Evolutionary conservation across 179 eudicot species (phyloP).

Genomic region (Pouteria campechiana): DNA sequence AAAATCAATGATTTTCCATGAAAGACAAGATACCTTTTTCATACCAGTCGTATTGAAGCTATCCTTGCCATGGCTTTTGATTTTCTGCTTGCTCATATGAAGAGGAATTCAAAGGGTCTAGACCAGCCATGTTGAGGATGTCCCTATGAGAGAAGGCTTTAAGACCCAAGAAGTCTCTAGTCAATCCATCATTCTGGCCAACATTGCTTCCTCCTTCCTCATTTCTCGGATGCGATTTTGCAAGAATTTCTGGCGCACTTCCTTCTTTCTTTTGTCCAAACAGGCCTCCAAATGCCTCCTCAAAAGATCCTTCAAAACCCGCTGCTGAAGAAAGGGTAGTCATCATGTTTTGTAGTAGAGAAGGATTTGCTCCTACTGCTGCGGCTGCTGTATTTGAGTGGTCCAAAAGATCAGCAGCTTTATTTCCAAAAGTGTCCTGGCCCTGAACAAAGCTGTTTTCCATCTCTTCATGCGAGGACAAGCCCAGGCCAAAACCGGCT

Average conservation of each 20-base stretch:
- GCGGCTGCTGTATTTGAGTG: neutral
- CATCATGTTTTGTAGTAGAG: neutral
- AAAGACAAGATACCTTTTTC: no score
- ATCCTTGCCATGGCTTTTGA: conserved; percentile 44
- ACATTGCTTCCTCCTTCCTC: conserved; percentile 6
- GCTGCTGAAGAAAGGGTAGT: conserved; percentile 2
- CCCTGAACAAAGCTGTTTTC: conserved; percentile 9
- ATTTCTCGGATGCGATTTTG: conserved; percentile 4
- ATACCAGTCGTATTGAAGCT: no score
- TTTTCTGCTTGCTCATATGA: conserved; percentile 33
- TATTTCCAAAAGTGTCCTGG: conserved; percentile 3
- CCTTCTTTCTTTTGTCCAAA: conserved; percentile 5
- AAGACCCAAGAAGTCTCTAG: conserved; percentile 62
- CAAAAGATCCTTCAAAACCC: conserved; percentile 12
- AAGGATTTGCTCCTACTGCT: no score
- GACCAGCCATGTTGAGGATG: conserved; percentile 40
- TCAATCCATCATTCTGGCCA: conserved; percentile 29
- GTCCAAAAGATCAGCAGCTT: conserved; percentile 10
- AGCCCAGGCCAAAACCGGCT: conserved; percentile 4
- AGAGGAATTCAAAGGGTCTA: conserved; percentile 32
- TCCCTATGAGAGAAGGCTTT: conserved; percentile 35
- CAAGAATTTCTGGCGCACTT: neutral
- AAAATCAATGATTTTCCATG: no score
- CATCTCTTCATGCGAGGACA: conserved; percentile 18
- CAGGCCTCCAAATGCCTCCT: conserved; percentile 16